A percentile compares a stretch with the other conserved stretches of the same genome.
Conservation (phyloP, 441 rosid species). For the Mallotus repandus region DNA sequence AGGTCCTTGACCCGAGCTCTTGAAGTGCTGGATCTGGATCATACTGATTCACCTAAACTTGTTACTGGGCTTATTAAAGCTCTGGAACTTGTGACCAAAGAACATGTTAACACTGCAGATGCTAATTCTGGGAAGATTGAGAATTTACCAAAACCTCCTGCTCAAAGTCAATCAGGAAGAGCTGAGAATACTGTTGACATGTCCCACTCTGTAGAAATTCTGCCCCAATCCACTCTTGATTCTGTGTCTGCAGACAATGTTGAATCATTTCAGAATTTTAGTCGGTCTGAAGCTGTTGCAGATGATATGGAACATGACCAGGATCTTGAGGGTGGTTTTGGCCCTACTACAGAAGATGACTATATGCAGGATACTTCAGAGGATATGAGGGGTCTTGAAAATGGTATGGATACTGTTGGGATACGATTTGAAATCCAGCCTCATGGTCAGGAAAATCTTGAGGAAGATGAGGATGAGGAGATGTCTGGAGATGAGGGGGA, state of each 20-base stretch:
- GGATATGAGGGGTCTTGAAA: conserved; percentile 74
- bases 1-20: conserved; percentile 76
- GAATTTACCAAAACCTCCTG: conserved; percentile 55
- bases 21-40: conserved; percentile 92
- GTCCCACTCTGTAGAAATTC: conserved; percentile 57
- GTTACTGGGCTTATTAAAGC: conserved; percentile 84
- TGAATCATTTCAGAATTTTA: conserved; percentile 57
- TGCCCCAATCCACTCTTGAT: conserved; percentile 59
- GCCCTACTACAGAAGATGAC: conserved; percentile 72
- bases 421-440: conserved; percentile 84
- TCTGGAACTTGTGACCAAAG: conserved; percentile 93
- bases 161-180: conserved; percentile 53
- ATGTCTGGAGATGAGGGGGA: conserved; percentile 93
- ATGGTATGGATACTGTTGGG: conserved; percentile 68
- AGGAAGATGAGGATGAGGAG: conserved; percentile 91
- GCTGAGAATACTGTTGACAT: conserved; percentile 55
- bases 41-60: conserved; percentile 80
- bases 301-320: conserved; percentile 99
- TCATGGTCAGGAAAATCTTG: conserved; percentile 75
- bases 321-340: conserved; percentile 82
- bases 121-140: conserved; percentile 60
- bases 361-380: conserved; percentile 90
- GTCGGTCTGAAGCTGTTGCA: conserved; percentile 79
- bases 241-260: conserved; percentile 52
- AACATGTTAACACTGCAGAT: conserved; percentile 75